phyloP scores from a whole-genome alignment of 2,329 filamentous ascomycete genomes.

The Talaromyces atroroseus region DNA sequence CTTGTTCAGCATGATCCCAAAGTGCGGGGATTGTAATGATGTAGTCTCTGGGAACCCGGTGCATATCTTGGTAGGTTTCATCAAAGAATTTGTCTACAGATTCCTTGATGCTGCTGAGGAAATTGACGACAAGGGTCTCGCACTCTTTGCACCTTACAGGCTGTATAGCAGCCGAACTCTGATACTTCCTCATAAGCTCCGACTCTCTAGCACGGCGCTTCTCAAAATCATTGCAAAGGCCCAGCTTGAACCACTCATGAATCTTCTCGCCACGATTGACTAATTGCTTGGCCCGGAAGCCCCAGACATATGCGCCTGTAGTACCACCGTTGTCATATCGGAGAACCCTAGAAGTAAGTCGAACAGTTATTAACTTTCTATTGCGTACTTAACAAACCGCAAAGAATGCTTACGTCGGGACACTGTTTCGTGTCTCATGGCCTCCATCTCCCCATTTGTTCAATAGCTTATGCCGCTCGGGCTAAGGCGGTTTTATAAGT shows the following conservation, averaged over 20 bases:
- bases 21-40: background rate
- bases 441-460: background rate
- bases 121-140: background rate
- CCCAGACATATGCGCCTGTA: background rate
- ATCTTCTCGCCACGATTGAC: background rate
- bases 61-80: background rate
- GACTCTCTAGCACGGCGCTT: background rate
- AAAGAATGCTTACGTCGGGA: background rate
- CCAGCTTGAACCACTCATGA: background rate
- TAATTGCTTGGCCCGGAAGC: background rate
- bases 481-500: background rate
- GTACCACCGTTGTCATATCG: conserved; percentile 1
- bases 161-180: background rate
- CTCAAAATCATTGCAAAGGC: background rate
- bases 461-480: background rate
- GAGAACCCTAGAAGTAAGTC: background rate
- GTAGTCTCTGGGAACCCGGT: background rate
- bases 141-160: background rate
- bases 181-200: background rate
- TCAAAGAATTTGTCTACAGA: background rate
- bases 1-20: background rate
- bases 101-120: background rate
- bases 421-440: background rate
- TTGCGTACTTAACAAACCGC: background rate
- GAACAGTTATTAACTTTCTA: background rate